Conservation (phyloP, 768 basidiomycete genomes). For the Mycena galericulata region DNA sequence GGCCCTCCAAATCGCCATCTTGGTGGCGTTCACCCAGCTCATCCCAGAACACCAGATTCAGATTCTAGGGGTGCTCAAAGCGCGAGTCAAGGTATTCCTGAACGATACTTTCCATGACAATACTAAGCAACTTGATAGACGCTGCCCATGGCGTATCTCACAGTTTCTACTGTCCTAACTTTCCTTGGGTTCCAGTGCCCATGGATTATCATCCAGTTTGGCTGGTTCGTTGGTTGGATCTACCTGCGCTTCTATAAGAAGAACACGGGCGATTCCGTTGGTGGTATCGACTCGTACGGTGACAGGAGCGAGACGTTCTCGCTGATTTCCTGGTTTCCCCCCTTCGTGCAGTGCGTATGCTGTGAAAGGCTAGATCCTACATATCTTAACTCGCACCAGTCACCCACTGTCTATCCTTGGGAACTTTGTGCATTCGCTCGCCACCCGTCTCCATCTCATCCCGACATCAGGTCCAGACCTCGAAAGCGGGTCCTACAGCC, state of each 20-base stretch:
- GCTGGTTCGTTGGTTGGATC: constrained; percentile 97
- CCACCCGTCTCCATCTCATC: constrained; percentile 80
- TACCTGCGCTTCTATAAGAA: constrained; percentile 98
- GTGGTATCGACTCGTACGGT: constrained; percentile 81
- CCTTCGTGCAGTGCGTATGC: constrained; percentile 85
- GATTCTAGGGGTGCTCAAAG: constrained; percentile 83
- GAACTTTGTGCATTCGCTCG: constrained; percentile 74
- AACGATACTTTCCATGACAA: not conserved
- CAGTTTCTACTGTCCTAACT: constrained; percentile 88
- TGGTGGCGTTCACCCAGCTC: constrained; percentile 97
- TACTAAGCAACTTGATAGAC: constrained; percentile 60
- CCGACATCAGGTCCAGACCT: constrained; percentile 72
- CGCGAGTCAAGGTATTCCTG: constrained; percentile 85
- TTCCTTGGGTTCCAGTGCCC: constrained; percentile 89
- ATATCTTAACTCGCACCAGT: constrained; percentile 54
- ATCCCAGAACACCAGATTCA: constrained; percentile 99
- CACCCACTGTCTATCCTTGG: constrained; percentile 76
- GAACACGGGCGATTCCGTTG: constrained; percentile 72
- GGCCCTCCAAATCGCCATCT: constrained; percentile 86
- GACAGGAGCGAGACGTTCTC: constrained; percentile 98
- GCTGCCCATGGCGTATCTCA: constrained; percentile 94
- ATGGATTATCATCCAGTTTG: constrained; percentile 96
- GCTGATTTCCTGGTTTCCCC: constrained; percentile 96
- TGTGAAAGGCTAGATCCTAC: not conserved
- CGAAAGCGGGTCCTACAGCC: constrained; percentile 78